A percentile compares a stretch with the other conserved stretches of the same genome.
phyloP scores from a whole-genome alignment of 257 asterid species.

The Plectranthus barbatus region DNA sequence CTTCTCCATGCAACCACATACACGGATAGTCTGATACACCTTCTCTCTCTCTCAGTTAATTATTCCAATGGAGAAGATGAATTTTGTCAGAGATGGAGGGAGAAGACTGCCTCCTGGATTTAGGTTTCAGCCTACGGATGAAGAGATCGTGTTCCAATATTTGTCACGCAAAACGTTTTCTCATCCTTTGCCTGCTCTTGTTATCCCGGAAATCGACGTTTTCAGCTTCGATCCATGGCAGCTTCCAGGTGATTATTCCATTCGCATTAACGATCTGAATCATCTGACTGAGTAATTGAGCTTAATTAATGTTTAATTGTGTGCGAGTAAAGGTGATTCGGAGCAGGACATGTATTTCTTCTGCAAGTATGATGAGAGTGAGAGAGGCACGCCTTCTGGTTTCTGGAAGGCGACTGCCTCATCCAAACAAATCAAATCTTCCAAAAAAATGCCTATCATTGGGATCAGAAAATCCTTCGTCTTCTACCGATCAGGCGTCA shows the following conservation, averaged over 20 bases:
- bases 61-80: slow-evolving; percentile 21
- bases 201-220: not conserved
- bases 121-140: slow-evolving; percentile 64
- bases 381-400: slow-evolving; percentile 21
- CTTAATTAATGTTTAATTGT: no score
- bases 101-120: slow-evolving; percentile 61
- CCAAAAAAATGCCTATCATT: slow-evolving; percentile 30
- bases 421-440: slow-evolving; percentile 32
- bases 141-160: slow-evolving; percentile 62
- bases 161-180: slow-evolving; percentile 53
- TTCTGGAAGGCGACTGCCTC: slow-evolving; percentile 44
- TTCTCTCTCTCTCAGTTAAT: not conserved
- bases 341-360: slow-evolving; percentile 1
- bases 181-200: slow-evolving; percentile 48
- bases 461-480: slow-evolving; percentile 53
- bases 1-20: not conserved
- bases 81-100: slow-evolving; percentile 46
- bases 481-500: slow-evolving; percentile 22
- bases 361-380: not conserved
- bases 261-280: no score
- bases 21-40: no score
- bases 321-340: slow-evolving; percentile 19
- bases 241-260: not conserved
- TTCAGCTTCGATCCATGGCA: not conserved
- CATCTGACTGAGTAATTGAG: slow-evolving; percentile 10